phyloP scores from a whole-genome alignment of 164 flowering plant species.

The Stephania yunnanensis region DNA sequence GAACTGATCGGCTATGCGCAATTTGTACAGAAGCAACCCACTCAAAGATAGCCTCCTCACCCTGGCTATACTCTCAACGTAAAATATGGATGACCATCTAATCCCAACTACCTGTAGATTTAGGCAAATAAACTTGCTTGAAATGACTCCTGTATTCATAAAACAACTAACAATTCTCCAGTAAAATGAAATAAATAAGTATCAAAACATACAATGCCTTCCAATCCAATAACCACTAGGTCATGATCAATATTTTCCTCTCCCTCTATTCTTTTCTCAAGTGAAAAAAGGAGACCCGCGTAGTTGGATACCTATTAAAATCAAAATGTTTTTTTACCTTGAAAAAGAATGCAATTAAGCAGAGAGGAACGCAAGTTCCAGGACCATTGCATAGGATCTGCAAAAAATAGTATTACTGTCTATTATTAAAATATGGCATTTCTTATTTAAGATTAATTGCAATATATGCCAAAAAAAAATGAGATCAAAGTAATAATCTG shows the following conservation, averaged over 20 bases:
- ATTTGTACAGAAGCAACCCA: conserved; percentile 80
- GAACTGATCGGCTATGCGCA: conserved; percentile 74
- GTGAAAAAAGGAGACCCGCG: neutral
- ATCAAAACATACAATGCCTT: neutral
- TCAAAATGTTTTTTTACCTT: conserved; percentile 41
- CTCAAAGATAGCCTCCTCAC: conserved; percentile 78
- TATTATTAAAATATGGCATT: neutral
- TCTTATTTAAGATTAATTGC: neutral
- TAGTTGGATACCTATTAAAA: neutral
- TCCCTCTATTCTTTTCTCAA: neutral
- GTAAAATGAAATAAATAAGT: neutral
- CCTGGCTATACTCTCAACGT: conserved; percentile 92
- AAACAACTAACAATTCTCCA: neutral
- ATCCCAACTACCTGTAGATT: conserved; percentile 69
- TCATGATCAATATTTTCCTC: neutral
- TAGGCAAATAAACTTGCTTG: neutral
- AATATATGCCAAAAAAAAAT: neutral
- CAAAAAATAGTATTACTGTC: conserved; percentile 3
- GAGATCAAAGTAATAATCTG: neutral
- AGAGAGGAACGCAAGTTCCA: conserved; percentile 90
- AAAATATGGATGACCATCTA: conserved; percentile 71
- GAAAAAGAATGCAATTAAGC: conserved; percentile 67
- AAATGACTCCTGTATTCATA: neutral
- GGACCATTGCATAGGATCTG: conserved; percentile 98
- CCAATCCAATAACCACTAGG: neutral